phyloP scores from a whole-genome alignment of 2,329 filamentous ascomycete species.

The Penicillium sp. region DNA sequence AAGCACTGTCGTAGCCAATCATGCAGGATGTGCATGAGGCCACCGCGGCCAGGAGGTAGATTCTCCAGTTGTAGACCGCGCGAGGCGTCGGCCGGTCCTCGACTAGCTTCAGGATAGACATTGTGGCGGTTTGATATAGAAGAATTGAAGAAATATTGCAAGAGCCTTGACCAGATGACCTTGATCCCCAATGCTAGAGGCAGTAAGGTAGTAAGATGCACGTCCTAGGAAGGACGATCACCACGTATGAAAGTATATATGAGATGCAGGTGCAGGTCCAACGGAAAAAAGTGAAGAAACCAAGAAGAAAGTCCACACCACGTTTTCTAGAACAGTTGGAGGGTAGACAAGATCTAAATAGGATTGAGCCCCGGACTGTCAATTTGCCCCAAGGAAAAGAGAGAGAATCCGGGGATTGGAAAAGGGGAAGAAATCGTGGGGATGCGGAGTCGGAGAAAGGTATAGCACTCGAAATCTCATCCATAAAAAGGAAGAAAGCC shows the following conservation, averaged over 20 bases:
- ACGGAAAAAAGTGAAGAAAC: background rate
- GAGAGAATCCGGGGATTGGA: slow-evolving; percentile 17
- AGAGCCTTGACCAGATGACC: background rate
- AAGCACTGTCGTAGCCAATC: slow-evolving; percentile 67
- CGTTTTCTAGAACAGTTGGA: slow-evolving; percentile 1
- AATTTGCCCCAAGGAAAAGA: slow-evolving; percentile 3
- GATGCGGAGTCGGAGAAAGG: slow-evolving; percentile 20
- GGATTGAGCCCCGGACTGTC: slow-evolving; percentile 11
- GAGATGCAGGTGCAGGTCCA: background rate
- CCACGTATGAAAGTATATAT: background rate
- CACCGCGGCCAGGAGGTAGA: slow-evolving; percentile 54
- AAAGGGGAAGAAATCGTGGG: slow-evolving; percentile 13
- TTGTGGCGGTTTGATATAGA: slow-evolving; percentile 17
- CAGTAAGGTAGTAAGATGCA: slow-evolving; percentile 10
- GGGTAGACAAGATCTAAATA: slow-evolving; percentile 20
- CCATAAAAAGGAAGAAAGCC: background rate
- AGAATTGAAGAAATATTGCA: background rate
- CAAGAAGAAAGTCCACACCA: slow-evolving; percentile 6
- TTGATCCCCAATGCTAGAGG: slow-evolving; percentile 8
- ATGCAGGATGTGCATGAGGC: slow-evolving; percentile 58
- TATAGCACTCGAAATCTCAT: slow-evolving; percentile 13
- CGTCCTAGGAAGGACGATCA: slow-evolving; percentile 6
- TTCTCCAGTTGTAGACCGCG: slow-evolving; percentile 59
- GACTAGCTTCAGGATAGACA: slow-evolving; percentile 41
- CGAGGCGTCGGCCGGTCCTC: slow-evolving; percentile 54